phyloP scores from a whole-genome alignment of 768 basidiomycete species.

The Panus rudis region DNA sequence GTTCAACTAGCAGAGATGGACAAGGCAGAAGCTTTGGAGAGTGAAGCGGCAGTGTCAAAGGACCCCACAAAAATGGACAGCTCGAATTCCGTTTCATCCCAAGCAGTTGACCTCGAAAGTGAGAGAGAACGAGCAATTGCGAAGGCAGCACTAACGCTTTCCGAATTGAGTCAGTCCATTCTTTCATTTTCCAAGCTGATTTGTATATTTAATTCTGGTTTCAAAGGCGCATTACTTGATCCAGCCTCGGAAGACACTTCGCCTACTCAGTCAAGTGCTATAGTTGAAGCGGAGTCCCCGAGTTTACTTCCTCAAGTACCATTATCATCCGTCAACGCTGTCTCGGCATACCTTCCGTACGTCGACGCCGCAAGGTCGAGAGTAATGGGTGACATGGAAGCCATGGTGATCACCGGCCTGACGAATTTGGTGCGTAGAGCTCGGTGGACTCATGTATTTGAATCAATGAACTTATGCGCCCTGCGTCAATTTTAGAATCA shows the following conservation, averaged over 20 bases:
- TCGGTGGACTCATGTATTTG: no score
- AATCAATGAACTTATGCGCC: not conserved
- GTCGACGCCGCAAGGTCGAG: constrained; percentile 64
- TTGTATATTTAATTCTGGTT: not conserved
- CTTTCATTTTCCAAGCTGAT: not conserved
- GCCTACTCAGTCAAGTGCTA: constrained; percentile 2
- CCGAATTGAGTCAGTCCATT: constrained; percentile 73
- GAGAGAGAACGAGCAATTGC: constrained; percentile 84
- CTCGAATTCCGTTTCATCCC: not conserved
- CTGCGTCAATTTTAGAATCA: constrained; percentile 55
- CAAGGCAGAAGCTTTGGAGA: constrained; percentile 17
- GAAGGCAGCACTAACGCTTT: constrained; percentile 91
- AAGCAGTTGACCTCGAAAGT: constrained; percentile 52
- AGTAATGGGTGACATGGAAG: constrained; percentile 85
- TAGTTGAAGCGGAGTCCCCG: constrained; percentile 7
- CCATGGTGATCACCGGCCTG: constrained; percentile 79
- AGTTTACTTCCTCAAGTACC: constrained; percentile 28
- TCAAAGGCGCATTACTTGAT: not conserved
- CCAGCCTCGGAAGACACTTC: not conserved
- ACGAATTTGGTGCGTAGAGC: constrained; percentile 61
- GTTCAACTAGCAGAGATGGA: constrained; percentile 75
- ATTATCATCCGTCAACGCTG: constrained; percentile 66
- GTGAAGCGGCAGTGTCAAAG: constrained; percentile 2
- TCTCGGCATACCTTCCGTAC: constrained; percentile 61
- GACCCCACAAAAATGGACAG: constrained; percentile 11